Percentiles rank a stretch among this genome's conserved stretches.
phyloP scores from a whole-genome alignment of 2,329 filamentous ascomycete species.

The Penicillium sp. region DNA sequence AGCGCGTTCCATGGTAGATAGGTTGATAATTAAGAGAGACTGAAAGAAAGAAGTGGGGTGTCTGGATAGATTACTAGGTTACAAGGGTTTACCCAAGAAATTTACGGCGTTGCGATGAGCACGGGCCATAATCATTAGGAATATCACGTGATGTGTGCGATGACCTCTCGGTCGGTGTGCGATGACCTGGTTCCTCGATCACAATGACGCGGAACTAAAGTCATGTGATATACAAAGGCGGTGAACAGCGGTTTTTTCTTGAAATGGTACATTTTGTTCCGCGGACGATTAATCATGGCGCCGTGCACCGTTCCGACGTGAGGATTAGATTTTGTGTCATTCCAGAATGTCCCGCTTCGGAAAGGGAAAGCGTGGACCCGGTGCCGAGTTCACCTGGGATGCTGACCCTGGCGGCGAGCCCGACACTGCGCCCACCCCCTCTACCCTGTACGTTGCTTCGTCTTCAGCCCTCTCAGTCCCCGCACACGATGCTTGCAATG shows the following conservation, averaged over 20 bases:
- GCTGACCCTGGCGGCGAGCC: constrained; percentile 39
- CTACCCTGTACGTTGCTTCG: constrained; percentile 43
- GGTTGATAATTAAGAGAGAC: too few relatives aligned
- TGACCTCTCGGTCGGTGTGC: too few relatives aligned
- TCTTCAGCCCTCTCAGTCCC: not conserved
- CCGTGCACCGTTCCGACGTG: not conserved
- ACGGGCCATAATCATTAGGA: too few relatives aligned
- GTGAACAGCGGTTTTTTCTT: constrained; percentile 22
- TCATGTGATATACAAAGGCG: constrained; percentile 7
- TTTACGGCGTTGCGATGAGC: too few relatives aligned
- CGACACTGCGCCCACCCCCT: constrained; percentile 47
- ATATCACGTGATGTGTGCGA: too few relatives aligned
- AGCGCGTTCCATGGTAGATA: too few relatives aligned
- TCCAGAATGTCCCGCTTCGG: constrained; percentile 40
- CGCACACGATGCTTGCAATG: not conserved
- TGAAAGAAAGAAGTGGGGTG: too few relatives aligned
- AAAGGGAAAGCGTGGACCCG: constrained; percentile 39
- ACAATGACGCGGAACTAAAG: too few relatives aligned
- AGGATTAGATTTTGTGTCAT: not conserved
- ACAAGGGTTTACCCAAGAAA: too few relatives aligned
- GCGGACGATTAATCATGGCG: constrained; percentile 6
- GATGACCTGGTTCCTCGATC: too few relatives aligned
- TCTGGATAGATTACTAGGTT: too few relatives aligned
- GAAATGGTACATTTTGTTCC: constrained; percentile 1
- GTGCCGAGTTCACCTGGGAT: constrained; percentile 44